phyloP scores from a whole-genome alignment of 2,329 filamentous ascomycete species.

The Cyphellophora europaea region DNA sequence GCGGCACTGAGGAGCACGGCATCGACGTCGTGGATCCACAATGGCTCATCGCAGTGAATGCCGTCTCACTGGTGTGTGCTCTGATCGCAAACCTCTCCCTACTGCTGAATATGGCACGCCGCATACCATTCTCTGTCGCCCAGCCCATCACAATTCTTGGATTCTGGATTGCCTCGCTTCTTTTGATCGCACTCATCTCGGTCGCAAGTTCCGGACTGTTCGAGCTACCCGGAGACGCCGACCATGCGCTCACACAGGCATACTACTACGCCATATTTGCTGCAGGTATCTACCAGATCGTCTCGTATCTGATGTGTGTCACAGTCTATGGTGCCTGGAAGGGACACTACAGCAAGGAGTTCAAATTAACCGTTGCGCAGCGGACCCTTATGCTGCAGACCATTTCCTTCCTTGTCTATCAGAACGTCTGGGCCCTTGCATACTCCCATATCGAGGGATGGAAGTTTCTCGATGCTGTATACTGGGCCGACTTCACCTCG shows the following conservation, averaged over 20 bases:
- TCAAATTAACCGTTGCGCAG: slow-evolving; percentile 46
- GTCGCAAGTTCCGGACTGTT: slow-evolving; percentile 31
- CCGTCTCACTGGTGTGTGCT: slow-evolving; percentile 44
- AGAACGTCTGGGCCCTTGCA: slow-evolving; percentile 28
- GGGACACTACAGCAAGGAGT: slow-evolving; percentile 47
- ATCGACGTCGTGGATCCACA: slow-evolving; percentile 41
- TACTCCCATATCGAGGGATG: slow-evolving; percentile 39
- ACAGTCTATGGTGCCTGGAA: slow-evolving; percentile 47
- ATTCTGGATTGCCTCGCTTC: slow-evolving; percentile 45
- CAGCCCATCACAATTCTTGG: slow-evolving; percentile 53
- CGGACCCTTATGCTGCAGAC: slow-evolving; percentile 41
- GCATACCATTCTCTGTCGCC: slow-evolving; percentile 44
- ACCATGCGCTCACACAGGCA: slow-evolving; percentile 44
- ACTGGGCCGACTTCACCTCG: slow-evolving; percentile 47
- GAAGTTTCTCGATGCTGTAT: slow-evolving; percentile 45
- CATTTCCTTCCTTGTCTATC: slow-evolving; percentile 30
- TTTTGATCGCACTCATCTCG: slow-evolving; percentile 44
- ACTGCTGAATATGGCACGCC: slow-evolving; percentile 50
- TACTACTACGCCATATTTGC: slow-evolving; percentile 54
- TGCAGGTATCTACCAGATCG: slow-evolving; percentile 46
- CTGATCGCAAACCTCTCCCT: slow-evolving; percentile 45
- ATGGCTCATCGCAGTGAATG: slow-evolving; percentile 48
- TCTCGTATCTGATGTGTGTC: slow-evolving; percentile 44
- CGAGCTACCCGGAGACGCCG: slow-evolving; percentile 27
- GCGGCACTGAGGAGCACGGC: slow-evolving; percentile 34